A percentile compares a stretch with the other conserved stretches of the same genome.
These are phyloP conservation scores for Neopestalotiopsis sp. DNA, from an alignment of 2,329 filamentous ascomycete genomes.

Conservation along the genomic window DNA sequence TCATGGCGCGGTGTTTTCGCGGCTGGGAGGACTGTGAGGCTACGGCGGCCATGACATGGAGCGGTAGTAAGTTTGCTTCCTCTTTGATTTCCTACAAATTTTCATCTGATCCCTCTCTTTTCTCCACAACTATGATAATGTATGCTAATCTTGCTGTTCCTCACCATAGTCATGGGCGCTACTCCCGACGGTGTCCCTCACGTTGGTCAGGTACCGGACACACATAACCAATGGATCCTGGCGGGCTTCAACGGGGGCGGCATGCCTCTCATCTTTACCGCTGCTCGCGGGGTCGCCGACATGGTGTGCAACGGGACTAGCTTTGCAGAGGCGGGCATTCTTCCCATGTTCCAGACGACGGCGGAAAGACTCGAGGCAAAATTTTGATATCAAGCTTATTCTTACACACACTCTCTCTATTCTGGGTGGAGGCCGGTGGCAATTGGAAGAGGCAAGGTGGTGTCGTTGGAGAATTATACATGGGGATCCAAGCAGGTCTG, in stretches of 20 bases:
- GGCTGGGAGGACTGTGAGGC: slow-evolving; percentile 17
- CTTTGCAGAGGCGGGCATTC: slow-evolving; percentile 7
- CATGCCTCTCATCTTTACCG: slow-evolving; percentile 10
- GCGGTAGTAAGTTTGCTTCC: slow-evolving; percentile 1
- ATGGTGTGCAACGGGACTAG: slow-evolving; percentile 3
- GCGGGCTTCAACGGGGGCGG: slow-evolving; percentile 15
- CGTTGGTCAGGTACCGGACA: slow-evolving; percentile 11
- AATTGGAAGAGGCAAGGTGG: no score
- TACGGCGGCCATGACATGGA: slow-evolving; percentile 10
- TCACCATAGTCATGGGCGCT: slow-evolving; percentile 12
- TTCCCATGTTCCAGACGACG: slow-evolving; percentile 11
- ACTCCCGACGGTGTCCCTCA: slow-evolving; percentile 4
- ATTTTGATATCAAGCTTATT: not conserved
- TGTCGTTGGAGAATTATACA: no score
- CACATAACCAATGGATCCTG: slow-evolving; percentile 9
- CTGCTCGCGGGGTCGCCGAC: slow-evolving; percentile 1
- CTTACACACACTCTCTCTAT: not conserved
- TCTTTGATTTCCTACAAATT: not conserved
- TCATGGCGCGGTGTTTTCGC: slow-evolving; percentile 8
- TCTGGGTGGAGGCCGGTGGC: no score
- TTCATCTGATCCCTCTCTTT: no score
- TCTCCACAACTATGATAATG: no score
- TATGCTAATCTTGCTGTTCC: not conserved
- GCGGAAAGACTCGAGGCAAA: slow-evolving; percentile 8
- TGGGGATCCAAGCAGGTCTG: no score